Conservation (phyloP, 768 basidiomycete species). For the Kwoniella botswanensis region DNA sequence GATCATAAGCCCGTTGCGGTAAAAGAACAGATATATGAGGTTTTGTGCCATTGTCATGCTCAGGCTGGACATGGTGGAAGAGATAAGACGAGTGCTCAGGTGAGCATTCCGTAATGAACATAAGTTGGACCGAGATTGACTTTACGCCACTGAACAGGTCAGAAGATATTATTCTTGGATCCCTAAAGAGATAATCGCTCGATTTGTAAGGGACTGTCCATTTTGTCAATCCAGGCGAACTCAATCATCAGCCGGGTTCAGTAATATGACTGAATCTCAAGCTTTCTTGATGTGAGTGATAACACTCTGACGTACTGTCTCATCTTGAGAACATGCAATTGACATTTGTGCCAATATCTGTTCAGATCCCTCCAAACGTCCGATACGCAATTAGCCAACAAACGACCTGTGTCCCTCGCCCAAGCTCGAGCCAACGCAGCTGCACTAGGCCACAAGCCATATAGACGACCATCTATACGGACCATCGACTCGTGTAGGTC, state of each 20-base stretch:
- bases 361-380: slow-evolving; percentile 22
- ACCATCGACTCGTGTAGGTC: slow-evolving; percentile 25
- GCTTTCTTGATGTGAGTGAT: slow-evolving; percentile 35
- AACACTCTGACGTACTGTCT: not conserved
- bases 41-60: slow-evolving; percentile 75
- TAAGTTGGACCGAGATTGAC: too few relatives aligned
- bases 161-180: slow-evolving; percentile 78
- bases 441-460: slow-evolving; percentile 20
- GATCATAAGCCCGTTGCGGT: slow-evolving; percentile 76
- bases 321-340: too few relatives aligned
- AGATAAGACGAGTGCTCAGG: slow-evolving; percentile 71
- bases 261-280: slow-evolving; percentile 33
- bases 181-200: slow-evolving; percentile 79
- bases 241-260: slow-evolving; percentile 19
- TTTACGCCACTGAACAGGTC: slow-evolving; percentile 58
- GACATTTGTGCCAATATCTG: not conserved
- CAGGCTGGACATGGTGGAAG: slow-evolving; percentile 73
- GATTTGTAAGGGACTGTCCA: slow-evolving; percentile 78
- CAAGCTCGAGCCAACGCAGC: slow-evolving; percentile 28
- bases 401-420: slow-evolving; percentile 23
- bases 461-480: slow-evolving; percentile 21
- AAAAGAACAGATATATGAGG: slow-evolving; percentile 76
- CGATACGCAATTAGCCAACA: slow-evolving; percentile 25
- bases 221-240: slow-evolving; percentile 67
- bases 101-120: slow-evolving; percentile 10